Percentiles rank a stretch among this genome's conserved stretches.
These are phyloP conservation scores for Pythium dissotocum DNA, from an alignment of 352 stramenopile genomes.

Conservation along the genomic window DNA sequence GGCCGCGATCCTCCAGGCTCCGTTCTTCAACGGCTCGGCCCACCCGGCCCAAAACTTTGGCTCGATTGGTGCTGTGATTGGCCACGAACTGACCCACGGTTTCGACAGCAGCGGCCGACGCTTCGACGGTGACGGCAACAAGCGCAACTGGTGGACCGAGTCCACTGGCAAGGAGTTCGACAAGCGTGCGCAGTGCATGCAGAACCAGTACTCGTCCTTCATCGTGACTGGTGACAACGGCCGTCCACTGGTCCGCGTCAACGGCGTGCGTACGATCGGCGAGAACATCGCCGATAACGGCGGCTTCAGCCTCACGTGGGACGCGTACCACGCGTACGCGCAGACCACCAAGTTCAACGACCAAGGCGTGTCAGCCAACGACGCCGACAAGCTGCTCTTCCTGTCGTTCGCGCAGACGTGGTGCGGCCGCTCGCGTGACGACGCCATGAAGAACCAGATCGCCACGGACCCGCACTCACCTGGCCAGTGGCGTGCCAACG, in stretches of 20 bases:
- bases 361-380: constrained; percentile 10
- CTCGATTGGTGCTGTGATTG: constrained; percentile 90
- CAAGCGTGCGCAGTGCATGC: constrained; percentile 53
- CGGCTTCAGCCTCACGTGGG: constrained; percentile 56
- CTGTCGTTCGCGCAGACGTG: constrained; percentile 68
- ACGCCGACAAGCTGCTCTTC: constrained; percentile 66
- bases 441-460: constrained; percentile 38
- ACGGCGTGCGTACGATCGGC: constrained; percentile 63
- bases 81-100: constrained; percentile 94
- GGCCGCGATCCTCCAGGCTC: constrained; percentile 91
- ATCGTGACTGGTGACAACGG: constrained; percentile 44
- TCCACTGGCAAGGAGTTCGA: constrained; percentile 77
- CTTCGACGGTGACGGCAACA: constrained; percentile 86
- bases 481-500: constrained; percentile 35
- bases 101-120: constrained; percentile 92
- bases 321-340: constrained; percentile 57
- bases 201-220: constrained; percentile 60
- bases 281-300: constrained; percentile 86
- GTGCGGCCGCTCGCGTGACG: constrained; percentile 56
- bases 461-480: constrained; percentile 53
- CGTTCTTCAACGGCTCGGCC: constrained; percentile 87
- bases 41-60: constrained; percentile 91
- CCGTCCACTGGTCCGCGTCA: constrained; percentile 42
- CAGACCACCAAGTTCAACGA: constrained; percentile 13
- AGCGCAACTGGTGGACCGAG: constrained; percentile 91